These are phyloP conservation scores for Sophora flavescens DNA, from an alignment of 306 rosid species.

Conservation along the genomic window DNA sequence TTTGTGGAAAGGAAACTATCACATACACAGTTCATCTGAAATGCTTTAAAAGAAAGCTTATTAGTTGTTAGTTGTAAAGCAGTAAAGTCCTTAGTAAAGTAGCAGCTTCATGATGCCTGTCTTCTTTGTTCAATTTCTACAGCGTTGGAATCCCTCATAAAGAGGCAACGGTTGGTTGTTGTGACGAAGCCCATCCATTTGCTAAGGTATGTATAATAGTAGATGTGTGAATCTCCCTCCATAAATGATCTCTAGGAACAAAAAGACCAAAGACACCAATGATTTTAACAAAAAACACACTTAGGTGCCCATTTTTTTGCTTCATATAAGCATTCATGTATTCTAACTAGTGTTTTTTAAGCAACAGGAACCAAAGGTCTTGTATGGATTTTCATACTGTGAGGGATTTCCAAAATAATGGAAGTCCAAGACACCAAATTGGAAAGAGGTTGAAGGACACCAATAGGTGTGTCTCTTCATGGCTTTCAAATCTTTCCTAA, in stretches of 20 bases:
- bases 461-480: too few species aligned
- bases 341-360: neutral
- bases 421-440: too few species aligned
- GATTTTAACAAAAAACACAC: too few species aligned
- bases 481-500: too few species aligned
- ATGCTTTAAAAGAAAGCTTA: neutral
- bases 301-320: too few species aligned
- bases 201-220: conserved; percentile 30
- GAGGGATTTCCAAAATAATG: too few species aligned
- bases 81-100: neutral
- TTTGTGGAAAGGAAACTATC: neutral
- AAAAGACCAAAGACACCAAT: neutral
- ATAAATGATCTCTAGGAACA: neutral
- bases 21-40: neutral
- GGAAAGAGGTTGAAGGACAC: too few species aligned
- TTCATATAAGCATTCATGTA: too few species aligned
- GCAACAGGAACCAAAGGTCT: neutral
- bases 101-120: neutral
- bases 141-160: conserved; percentile 61
- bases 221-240: neutral
- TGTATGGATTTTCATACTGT: neutral
- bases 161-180: conserved; percentile 44
- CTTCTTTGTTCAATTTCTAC: conserved; percentile 5
- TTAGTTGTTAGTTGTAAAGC: neutral
- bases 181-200: conserved; percentile 40